phyloP scores from a whole-genome alignment of 192 early-diverging fungal species.

The Entomortierella beljakovae region DNA sequence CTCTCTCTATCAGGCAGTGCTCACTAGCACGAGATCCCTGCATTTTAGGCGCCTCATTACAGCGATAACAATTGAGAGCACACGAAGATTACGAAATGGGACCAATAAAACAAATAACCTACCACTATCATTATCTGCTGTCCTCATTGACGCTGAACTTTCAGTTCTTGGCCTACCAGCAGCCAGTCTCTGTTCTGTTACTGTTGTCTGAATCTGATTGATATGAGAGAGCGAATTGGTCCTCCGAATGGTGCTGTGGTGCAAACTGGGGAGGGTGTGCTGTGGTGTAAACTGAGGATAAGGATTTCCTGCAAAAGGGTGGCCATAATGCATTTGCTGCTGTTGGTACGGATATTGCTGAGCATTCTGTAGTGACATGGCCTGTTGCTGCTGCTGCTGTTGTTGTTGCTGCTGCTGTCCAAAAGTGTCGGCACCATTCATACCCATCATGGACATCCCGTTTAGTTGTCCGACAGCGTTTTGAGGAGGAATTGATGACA shows the following conservation, averaged over 20 bases:
- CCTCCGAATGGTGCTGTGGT: conserved; percentile 37
- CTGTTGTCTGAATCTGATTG: conserved; percentile 10
- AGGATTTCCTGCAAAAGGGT: conserved; percentile 2
- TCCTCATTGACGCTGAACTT: conserved; percentile 33
- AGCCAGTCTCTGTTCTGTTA: conserved; percentile 35
- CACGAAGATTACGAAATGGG: neutral
- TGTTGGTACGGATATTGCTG: conserved; percentile 20
- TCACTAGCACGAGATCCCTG: no score
- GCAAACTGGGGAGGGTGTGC: conserved; percentile 13
- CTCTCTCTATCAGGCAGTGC: no score
- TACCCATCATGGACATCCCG: conserved; percentile 35
- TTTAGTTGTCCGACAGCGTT: conserved; percentile 13
- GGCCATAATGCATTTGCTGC: conserved; percentile 24
- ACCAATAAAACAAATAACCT: neutral
- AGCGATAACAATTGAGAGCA: neutral
- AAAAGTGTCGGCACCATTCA: conserved; percentile 22
- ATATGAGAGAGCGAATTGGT: conserved; percentile 51
- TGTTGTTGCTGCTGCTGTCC: conserved; percentile 27
- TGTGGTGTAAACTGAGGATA: conserved; percentile 23
- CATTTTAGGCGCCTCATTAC: no score
- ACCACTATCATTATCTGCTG: conserved; percentile 42
- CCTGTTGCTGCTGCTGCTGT: conserved; percentile 1
- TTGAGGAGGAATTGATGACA: conserved; percentile 37
- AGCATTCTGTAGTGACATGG: conserved; percentile 10
- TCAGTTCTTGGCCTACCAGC: conserved; percentile 42